Evolutionary conservation across 139 green algal genomes (phyloP), one percentile per base, ranked within the genome.

Genomic region (Chlamydomonas schloesseri): DNA sequence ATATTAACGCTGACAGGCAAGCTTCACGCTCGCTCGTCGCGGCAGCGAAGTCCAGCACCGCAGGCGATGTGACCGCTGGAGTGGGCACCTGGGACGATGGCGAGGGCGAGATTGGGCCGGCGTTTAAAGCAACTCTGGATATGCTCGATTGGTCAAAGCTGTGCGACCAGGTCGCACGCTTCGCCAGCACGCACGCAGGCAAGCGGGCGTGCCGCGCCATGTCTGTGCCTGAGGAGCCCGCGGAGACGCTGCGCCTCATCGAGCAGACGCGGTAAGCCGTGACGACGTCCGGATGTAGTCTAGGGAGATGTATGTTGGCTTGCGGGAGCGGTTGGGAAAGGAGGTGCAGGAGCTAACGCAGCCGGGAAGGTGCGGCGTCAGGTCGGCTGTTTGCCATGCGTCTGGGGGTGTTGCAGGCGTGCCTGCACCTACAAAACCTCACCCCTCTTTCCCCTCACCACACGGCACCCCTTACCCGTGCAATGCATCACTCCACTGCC

Each of bases 61-160:
- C 24, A 58, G 71, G 75, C 57, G 75, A 82, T 58, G 58, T 14
- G 15, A 21, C 57, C 18, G 77, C 34, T 50, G 42, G 42, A 50
- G 6, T 50, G 42, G 42, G 42, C 42, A 50, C 42, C 8, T 50
- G 42, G 42, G 55, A 3, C 9, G 34, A 82, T 29, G 24, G 26
- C 75, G 55, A 83, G 17, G 79, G 88, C 0, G 50, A 42, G 13
- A 67, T 89, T 11, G 90, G 91, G 0, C 91, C 94, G 8, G 94
- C 94, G 0, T 94, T 90, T 50, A 60, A 67, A 18, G 91, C 91
- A 28, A 95, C 94, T 4, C 81, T 96, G n/a, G 15, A 46, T 0
- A 92, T 96, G 78, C 81, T 97, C 68, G 93, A 96, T 50, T 97
- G 95, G 95, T 69, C 72, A 11, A 68, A 86, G 21, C 74, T 98